These are phyloP conservation scores for Petunia hybrid DNA, from an alignment of 305 asterid species.

Conservation along the genomic window DNA sequence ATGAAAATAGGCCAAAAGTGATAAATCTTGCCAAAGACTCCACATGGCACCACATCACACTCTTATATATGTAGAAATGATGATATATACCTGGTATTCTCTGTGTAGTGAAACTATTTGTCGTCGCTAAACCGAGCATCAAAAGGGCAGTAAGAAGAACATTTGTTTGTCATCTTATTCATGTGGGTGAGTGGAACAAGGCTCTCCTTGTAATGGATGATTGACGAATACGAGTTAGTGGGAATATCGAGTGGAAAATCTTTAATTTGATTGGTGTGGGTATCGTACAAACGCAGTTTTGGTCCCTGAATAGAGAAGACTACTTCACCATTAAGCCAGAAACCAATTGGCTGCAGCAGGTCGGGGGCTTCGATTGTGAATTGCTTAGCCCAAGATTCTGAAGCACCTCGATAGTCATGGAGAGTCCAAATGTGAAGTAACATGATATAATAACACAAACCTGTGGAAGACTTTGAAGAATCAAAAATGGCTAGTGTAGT, in stretches of 20 bases:
- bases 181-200: slow-evolving; percentile 19
- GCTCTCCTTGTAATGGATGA: slow-evolving; percentile 13
- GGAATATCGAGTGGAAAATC: neutral
- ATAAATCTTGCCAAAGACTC: too few species aligned
- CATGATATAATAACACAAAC: neutral
- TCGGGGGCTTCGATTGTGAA: neutral
- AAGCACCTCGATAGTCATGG: neutral
- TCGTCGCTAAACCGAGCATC: too few species aligned
- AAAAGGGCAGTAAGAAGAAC: slow-evolving; percentile 4
- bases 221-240: neutral
- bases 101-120: too few species aligned
- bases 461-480: neutral
- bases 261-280: slow-evolving; percentile 21
- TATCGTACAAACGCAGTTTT: neutral
- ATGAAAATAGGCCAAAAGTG: too few species aligned
- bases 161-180: neutral
- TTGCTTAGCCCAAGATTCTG: neutral
- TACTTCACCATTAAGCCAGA: slow-evolving; percentile 12
- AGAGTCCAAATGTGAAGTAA: neutral
- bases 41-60: too few species aligned
- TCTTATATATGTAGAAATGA: too few species aligned
- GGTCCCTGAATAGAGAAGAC: neutral
- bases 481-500: neutral
- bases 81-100: too few species aligned
- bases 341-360: neutral